phyloP scores from a whole-genome alignment of 2,329 filamentous ascomycete species.

The Colletotrichum cuscutae region DNA sequence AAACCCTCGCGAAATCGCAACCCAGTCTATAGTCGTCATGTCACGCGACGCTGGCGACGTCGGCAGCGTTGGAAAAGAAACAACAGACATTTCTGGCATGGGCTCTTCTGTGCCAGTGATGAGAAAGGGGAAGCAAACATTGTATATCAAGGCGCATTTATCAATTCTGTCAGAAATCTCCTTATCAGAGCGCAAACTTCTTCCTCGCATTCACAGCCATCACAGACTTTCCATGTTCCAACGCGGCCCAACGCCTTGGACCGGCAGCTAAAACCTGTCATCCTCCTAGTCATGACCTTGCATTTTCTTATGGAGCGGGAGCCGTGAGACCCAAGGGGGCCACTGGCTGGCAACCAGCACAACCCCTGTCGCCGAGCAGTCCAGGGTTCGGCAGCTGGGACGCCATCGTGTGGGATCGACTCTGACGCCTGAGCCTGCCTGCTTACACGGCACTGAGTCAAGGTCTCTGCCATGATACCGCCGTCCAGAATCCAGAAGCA shows the following conservation, averaged over 20 bases:
- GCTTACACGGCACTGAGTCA: not conserved
- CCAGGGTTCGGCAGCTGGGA: not conserved
- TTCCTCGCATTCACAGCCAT: not conserved
- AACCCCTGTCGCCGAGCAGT: not conserved
- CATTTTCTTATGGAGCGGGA: not conserved
- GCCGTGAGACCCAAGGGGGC: too few relatives aligned
- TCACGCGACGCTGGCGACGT: not conserved
- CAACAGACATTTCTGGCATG: not conserved
- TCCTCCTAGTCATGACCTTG: constrained; percentile 24
- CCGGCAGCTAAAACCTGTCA: not conserved
- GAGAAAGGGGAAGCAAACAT: not conserved
- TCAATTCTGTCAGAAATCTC: not conserved
- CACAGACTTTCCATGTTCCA: not conserved
- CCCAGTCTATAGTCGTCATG: not conserved
- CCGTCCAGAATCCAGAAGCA: not conserved
- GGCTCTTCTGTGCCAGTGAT: not conserved
- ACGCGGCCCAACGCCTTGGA: not conserved
- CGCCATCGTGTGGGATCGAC: not conserved
- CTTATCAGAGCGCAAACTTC: not conserved
- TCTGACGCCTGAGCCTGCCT: too few relatives aligned
- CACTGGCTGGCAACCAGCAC: not conserved
- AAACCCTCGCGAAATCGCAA: not conserved
- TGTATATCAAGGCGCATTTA: not conserved
- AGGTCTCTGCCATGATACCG: not conserved
- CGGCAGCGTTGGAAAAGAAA: not conserved